These are phyloP conservation scores for Tilletia horrida DNA, from an alignment of 1,284 basidiomycete species.

Conservation along the genomic window DNA sequence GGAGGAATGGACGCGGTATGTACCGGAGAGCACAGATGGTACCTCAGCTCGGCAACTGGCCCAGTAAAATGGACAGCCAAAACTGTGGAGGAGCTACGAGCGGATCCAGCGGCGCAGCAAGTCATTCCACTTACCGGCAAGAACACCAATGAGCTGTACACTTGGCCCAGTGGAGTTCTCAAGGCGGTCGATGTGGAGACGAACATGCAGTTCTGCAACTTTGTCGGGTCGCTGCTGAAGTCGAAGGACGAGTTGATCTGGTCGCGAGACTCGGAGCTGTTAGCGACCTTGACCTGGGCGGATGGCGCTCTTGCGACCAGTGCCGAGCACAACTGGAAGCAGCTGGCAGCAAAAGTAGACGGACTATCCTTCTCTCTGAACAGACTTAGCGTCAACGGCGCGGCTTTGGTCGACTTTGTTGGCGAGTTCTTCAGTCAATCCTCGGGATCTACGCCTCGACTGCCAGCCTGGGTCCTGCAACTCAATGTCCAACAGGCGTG, in stretches of 20 bases:
- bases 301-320: too few relatives aligned
- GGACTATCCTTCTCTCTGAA: too few relatives aligned
- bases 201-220: constrained; percentile 21
- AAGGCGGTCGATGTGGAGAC: not conserved
- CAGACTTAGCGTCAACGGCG: too few relatives aligned
- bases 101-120: not conserved
- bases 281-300: too few relatives aligned
- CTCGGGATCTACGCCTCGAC: not conserved
- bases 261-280: too few relatives aligned
- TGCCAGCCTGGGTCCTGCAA: not conserved
- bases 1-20: constrained; percentile 20
- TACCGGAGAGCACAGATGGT: constrained; percentile 22
- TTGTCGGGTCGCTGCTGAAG: constrained; percentile 24
- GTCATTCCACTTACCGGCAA: constrained; percentile 18
- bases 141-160: constrained; percentile 20
- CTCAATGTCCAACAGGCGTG: not conserved
- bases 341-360: too few relatives aligned
- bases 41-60: constrained; percentile 14
- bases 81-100: constrained; percentile 8
- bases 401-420: not conserved
- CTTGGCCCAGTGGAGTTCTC: constrained; percentile 15
- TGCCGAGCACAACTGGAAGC: too few relatives aligned
- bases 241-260: not conserved
- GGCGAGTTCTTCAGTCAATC: not conserved
- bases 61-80: not conserved